Percentiles rank a stretch among this genome's conserved stretches.
Conservation (phyloP, 164 flowering plant genomes). For the Magnolia changhungtana region DNA sequence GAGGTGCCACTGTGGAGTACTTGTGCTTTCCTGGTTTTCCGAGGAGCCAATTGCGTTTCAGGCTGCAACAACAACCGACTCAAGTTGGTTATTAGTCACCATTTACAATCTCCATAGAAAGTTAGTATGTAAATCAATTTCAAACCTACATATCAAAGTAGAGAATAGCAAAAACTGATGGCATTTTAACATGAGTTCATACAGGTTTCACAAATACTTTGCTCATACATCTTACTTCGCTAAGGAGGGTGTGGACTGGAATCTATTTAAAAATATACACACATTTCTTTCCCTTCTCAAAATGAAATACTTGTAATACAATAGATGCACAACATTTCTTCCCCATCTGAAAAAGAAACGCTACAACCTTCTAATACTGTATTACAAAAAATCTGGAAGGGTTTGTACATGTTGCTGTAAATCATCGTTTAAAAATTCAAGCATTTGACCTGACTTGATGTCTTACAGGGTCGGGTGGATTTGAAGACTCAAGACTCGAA, state of each 20-base stretch:
- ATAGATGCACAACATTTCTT: too few species aligned
- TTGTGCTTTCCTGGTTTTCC: conserved; percentile 48
- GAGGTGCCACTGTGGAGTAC: conserved; percentile 52
- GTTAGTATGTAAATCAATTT: not conserved
- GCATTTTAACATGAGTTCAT: not conserved
- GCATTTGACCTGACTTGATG: too few species aligned
- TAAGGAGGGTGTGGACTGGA: not conserved
- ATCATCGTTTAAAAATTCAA: too few species aligned
- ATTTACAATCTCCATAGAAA: not conserved
- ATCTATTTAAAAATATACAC: too few species aligned
- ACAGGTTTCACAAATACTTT: not conserved
- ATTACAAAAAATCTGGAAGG: too few species aligned
- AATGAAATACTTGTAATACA: too few species aligned
- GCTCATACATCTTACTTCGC: not conserved
- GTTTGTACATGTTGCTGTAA: too few species aligned
- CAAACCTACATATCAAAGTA: not conserved
- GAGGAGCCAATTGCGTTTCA: conserved; percentile 63
- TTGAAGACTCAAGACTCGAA: too few species aligned
- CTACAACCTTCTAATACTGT: too few species aligned
- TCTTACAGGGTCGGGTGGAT: too few species aligned
- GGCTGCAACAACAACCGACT: conserved; percentile 38
- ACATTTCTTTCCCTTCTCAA: too few species aligned
- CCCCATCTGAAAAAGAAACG: too few species aligned
- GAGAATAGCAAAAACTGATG: not conserved
- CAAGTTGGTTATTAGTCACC: not conserved